Evolutionary conservation across 2,329 filamentous ascomycete species (phyloP).

Genomic region (Aspergillus fumigatiaffinis): DNA sequence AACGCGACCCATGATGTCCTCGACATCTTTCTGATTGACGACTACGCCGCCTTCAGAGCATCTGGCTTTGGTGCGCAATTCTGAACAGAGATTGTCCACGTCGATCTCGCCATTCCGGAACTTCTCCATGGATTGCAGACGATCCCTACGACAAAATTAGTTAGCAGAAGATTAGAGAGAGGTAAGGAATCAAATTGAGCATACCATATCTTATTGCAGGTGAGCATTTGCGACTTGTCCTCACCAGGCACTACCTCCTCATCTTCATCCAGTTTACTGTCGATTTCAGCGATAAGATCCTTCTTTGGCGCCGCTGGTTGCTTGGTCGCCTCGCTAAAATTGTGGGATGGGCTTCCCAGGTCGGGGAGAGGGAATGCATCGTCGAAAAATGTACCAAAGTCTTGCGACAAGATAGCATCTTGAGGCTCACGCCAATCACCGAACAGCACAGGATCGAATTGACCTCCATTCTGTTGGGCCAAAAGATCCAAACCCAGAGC

Average conservation of each 20-base stretch:
- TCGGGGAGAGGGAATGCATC: slow-evolving; percentile 76
- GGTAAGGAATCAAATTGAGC: slow-evolving; percentile 29
- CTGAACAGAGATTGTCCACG: slow-evolving; percentile 85
- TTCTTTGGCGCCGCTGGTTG: slow-evolving; percentile 49
- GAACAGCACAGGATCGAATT: slow-evolving; percentile 89
- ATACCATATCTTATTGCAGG: slow-evolving; percentile 91
- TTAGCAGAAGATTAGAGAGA: slow-evolving; percentile 37
- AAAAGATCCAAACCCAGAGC: slow-evolving; percentile 59
- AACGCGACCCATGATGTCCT: slow-evolving; percentile 61
- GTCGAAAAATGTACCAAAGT: slow-evolving; percentile 68
- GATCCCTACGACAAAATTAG: slow-evolving; percentile 64
- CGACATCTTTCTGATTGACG: slow-evolving; percentile 83
- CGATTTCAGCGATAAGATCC: slow-evolving; percentile 73
- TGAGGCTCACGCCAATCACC: slow-evolving; percentile 89
- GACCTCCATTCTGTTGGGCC: slow-evolving; percentile 73
- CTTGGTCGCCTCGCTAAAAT: slow-evolving; percentile 34
- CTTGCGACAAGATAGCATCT: slow-evolving; percentile 68
- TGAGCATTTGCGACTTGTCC: slow-evolving; percentile 63
- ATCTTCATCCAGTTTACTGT: slow-evolving; percentile 61
- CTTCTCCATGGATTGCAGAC: slow-evolving; percentile 78
- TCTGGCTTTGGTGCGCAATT: slow-evolving; percentile 91
- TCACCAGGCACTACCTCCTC: slow-evolving; percentile 61
- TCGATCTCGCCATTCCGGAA: slow-evolving; percentile 91
- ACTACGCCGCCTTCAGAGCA: slow-evolving; percentile 87
- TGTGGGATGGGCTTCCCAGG: slow-evolving; percentile 77